Percentiles rank a stretch among this genome's conserved stretches.
Conservation (phyloP, 192 early-diverging fungal genomes). For the Mortierella hygrophila region DNA sequence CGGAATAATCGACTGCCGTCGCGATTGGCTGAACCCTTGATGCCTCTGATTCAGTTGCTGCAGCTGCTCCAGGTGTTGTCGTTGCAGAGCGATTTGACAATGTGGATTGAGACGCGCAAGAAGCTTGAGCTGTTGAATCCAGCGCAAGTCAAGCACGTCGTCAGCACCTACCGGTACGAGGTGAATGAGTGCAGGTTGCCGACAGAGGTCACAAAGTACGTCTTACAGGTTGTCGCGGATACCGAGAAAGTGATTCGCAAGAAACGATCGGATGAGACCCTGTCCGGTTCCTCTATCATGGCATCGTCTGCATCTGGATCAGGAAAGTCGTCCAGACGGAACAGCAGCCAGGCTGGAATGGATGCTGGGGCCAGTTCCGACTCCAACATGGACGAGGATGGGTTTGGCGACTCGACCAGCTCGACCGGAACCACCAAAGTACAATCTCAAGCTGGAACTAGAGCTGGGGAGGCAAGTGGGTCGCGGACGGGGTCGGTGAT, state of each 20-base stretch:
- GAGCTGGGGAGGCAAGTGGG: background rate
- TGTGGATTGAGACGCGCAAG: conserved; percentile 79
- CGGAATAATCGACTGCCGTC: conserved; percentile 66
- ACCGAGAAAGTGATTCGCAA: conserved; percentile 59
- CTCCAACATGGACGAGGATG: background rate
- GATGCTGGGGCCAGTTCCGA: background rate
- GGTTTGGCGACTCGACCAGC: background rate
- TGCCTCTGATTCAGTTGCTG: conserved; percentile 83
- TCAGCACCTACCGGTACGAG: conserved; percentile 89
- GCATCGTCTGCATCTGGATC: background rate
- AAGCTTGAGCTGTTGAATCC: conserved; percentile 75
- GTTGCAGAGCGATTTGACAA: conserved; percentile 72
- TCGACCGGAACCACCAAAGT: background rate
- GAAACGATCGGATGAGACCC: background rate
- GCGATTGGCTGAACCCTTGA: conserved; percentile 56
- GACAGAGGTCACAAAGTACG: conserved; percentile 80
- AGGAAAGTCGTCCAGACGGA: background rate
- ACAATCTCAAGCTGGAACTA: background rate
- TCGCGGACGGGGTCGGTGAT: background rate
- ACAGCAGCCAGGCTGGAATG: background rate
- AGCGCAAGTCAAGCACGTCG: conserved; percentile 78
- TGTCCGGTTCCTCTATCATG: background rate
- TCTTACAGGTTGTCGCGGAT: conserved; percentile 77
- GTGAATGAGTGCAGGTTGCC: conserved; percentile 82
- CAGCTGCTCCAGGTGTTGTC: conserved; percentile 89